Percentiles rank a stretch among this genome's conserved stretches.
Evolutionary conservation across 2,329 filamentous ascomycete species (phyloP).

Genomic region (Aspergillus fischeri): DNA sequence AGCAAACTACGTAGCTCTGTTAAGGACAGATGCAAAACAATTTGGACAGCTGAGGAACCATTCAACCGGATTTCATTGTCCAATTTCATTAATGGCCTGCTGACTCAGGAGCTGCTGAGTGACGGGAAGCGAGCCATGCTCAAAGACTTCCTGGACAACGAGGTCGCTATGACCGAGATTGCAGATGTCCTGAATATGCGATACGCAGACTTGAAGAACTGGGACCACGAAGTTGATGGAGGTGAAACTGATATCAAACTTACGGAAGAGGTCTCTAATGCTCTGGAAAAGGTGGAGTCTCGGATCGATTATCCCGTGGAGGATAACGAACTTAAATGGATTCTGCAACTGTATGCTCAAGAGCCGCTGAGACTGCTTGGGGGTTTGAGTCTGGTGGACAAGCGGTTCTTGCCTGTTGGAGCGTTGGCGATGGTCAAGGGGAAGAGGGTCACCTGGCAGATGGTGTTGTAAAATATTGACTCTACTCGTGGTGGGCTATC

Average conservation of each 20-base stretch:
- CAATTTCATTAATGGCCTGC: constrained; percentile 36
- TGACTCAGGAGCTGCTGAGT: constrained; percentile 40
- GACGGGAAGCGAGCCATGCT: constrained; percentile 42
- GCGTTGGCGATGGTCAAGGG: constrained; percentile 39
- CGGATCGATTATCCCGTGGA: background rate
- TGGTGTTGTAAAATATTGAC: constrained; percentile 31
- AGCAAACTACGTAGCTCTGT: background rate
- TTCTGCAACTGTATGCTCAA: constrained; percentile 32
- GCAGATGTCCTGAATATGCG: constrained; percentile 44
- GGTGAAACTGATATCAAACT: constrained; percentile 7
- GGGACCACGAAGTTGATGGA: constrained; percentile 29
- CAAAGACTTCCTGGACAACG: constrained; percentile 37
- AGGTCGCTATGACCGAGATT: constrained; percentile 40
- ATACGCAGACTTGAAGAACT: constrained; percentile 38
- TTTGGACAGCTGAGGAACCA: constrained; percentile 21
- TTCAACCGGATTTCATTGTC: constrained; percentile 30
- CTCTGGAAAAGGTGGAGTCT: constrained; percentile 10
- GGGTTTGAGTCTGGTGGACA: constrained; percentile 38
- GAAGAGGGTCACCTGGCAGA: constrained; percentile 41
- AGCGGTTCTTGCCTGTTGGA: constrained; percentile 37
- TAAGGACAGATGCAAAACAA: background rate
- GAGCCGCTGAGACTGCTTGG: constrained; percentile 34
- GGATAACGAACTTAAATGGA: constrained; percentile 25
- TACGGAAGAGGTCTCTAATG: constrained; percentile 21
- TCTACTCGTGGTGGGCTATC: background rate